Evolutionary conservation across 805 yeast species (phyloP), one percentile per base, ranked within the genome.

Genomic region (Candida qinlingensis): DNA sequence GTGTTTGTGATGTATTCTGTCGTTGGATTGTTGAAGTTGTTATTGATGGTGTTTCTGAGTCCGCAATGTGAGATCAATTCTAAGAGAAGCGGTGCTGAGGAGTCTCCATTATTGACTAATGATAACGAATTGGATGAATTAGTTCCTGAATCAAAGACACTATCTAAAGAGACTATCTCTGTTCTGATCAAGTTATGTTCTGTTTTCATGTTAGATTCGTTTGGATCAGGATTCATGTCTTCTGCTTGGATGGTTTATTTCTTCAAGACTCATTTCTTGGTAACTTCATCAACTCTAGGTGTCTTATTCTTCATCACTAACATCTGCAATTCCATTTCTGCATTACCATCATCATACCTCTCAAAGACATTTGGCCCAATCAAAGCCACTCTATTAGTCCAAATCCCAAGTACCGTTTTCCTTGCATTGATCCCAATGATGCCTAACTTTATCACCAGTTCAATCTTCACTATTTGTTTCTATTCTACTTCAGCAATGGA

Each of bases 191-290:
- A 75, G 45, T 67, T 85, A 5, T 65, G 83, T 27, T 63, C 75
- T 6, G 73, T 84, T 13, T 91, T 90, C 61, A 87, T 87, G 81
- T 60, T 87, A 31, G 97, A 90, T 64, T 88, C 96, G 2, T 74
- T 90, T 44, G 97, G 96, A 0, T 81, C 80, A 54, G 96, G 97
- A 1, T 85, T 90, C 65, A 85, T 89, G 89, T 83, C 96, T 2
- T 73, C 82, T 41, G 85, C 96, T 1, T 91, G 97, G 97, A 74
- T 85, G 39, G 88, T 89, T 37, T 90, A 84, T 62, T 90, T 87
- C 66, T 83, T 87, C 70, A 77, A 80, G 48, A 75, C 73, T 35
- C 64, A 70, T 11, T 89, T 83, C 56, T 54, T 63, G 2, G 66
- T 80, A 30, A 64, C 81, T 1, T 80, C 90, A 4, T 67, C 82